Evolutionary conservation across 805 yeast species (phyloP).

Genomic region (Metschnikowia koreensis): DNA sequence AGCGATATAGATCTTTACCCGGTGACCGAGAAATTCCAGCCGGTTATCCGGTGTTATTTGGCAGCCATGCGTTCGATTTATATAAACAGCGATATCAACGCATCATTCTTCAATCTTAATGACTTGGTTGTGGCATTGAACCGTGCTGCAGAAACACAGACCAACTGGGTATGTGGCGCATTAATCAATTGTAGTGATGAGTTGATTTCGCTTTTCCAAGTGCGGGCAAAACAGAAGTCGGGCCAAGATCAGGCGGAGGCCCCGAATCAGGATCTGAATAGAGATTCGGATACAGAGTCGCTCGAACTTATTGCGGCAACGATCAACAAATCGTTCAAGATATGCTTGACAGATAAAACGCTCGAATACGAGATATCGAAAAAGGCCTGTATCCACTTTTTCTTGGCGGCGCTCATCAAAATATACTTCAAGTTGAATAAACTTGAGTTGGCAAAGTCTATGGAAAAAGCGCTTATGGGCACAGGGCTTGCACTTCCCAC

Average conservation of each 20-base stretch:
- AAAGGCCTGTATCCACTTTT: slow-evolving; percentile 63
- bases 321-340: slow-evolving; percentile 69
- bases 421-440: slow-evolving; percentile 66
- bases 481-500: slow-evolving; percentile 53
- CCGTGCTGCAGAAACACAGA: slow-evolving; percentile 51
- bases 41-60: slow-evolving; percentile 28
- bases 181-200: slow-evolving; percentile 41
- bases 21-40: slow-evolving; percentile 37
- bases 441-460: slow-evolving; percentile 68
- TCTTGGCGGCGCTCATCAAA: slow-evolving; percentile 66
- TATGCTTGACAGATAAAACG: slow-evolving; percentile 76
- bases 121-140: slow-evolving; percentile 47
- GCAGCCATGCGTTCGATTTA: slow-evolving; percentile 36
- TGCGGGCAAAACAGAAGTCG: slow-evolving; percentile 26
- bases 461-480: slow-evolving; percentile 66
- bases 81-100: slow-evolving; percentile 30
- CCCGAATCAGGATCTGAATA: neutral
- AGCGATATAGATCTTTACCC: slow-evolving; percentile 40
- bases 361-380: slow-evolving; percentile 50
- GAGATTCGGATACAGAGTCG: slow-evolving; percentile 12
- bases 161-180: slow-evolving; percentile 51
- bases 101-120: slow-evolving; percentile 34
- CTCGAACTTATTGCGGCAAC: slow-evolving; percentile 59
- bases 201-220: slow-evolving; percentile 40
- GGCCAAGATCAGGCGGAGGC: slow-evolving; percentile 23